Base-by-base conservation (phyloP, 306 rosid species). In the Trichosanthes truncata region DNA sequence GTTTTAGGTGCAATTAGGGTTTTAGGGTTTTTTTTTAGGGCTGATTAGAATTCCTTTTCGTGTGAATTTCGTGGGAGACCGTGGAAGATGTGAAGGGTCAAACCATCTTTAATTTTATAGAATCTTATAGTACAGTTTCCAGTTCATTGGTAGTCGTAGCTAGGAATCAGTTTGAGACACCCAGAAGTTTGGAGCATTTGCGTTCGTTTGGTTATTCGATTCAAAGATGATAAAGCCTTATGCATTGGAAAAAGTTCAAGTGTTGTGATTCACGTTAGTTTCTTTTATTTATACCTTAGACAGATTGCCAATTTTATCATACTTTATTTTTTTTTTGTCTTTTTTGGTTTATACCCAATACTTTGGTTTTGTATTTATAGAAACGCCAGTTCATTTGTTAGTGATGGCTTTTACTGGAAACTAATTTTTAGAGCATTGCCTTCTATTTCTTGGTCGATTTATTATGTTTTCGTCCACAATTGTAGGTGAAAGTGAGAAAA, bases 401-500 rank as follows among this genome's bases (percentile, higher is more conserved):
- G 63, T 56, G 62, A 20, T 56, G 26, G 25, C 6, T 20, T 57
- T 10, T n/a, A 48, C 18, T 48, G 4, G 53, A 48, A 48, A 48
- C 53, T 13, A 48, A 48, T 3, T 12, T 48, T 40, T 40, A 40
- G 17, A 48, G 0, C 31, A 12, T 74, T 5, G 11, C 2, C 13
- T 9, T 36, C 18, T 55, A 17, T 66, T 65, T 56, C 0, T 80
- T 13, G 79, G 29, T 20, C 36, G 38, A 77, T 77, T 77, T 79
- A 31, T 14, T 26, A 9, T 76, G 43, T 53, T 76, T 55, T 78
- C 56, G 29, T 75, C 41, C 63, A 51, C 12, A 80, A 83, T 72
- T 46, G 49, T 83, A 93, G 95, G 93, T 87, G 10, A 91, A 91
- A 61, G 93, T 88, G 84, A 90, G 87, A 81, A 91, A 94, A 93